Percentiles rank a stretch among this genome's conserved stretches.
These are phyloP conservation scores for Laetiporus sulphureus DNA, from an alignment of 1,284 basidiomycete genomes.

Conservation along the genomic window DNA sequence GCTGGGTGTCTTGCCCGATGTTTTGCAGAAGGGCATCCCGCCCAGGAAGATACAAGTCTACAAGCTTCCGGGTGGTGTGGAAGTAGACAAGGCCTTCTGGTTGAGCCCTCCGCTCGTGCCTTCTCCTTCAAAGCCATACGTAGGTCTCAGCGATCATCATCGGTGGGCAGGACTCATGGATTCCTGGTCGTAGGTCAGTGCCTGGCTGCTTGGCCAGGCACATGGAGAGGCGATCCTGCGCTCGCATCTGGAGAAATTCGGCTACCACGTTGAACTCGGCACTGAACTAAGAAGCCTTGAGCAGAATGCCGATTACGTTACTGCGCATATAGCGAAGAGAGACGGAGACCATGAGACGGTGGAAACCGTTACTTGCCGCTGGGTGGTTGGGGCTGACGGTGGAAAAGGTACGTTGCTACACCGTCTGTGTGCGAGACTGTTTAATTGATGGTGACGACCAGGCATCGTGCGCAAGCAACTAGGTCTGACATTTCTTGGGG, in stretches of 20 bases:
- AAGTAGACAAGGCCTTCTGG: slow-evolving; percentile 7
- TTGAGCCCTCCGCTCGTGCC: slow-evolving; percentile 5
- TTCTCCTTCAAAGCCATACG: slow-evolving; percentile 19
- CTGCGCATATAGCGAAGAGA: slow-evolving; percentile 10
- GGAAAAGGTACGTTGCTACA: slow-evolving; percentile 21
- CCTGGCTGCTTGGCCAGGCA: slow-evolving; percentile 21
- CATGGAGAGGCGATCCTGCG: slow-evolving; percentile 25
- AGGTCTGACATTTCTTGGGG: slow-evolving; percentile 24
- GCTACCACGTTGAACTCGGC: slow-evolving; percentile 23
- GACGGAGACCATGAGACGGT: slow-evolving; percentile 3
- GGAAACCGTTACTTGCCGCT: slow-evolving; percentile 16
- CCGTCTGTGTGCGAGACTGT: neutral
- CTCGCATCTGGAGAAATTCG: slow-evolving; percentile 20
- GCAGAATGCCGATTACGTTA: slow-evolving; percentile 21
- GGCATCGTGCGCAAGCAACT: slow-evolving; percentile 23
- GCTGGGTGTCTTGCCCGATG: slow-evolving; percentile 15
- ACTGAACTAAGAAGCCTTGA: slow-evolving; percentile 22
- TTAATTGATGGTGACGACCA: slow-evolving; percentile 1
- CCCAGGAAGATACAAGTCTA: slow-evolving; percentile 8
- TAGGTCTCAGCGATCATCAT: slow-evolving; percentile 4
- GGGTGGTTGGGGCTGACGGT: slow-evolving; percentile 32
- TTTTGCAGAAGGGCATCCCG: neutral
- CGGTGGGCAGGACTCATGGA: neutral
- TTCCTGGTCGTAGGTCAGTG: slow-evolving; percentile 1
- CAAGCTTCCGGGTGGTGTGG: slow-evolving; percentile 14